Evolutionary conservation across 352 stramenopile species (phyloP).

Genomic region (Phytophthora cryptogea): DNA sequence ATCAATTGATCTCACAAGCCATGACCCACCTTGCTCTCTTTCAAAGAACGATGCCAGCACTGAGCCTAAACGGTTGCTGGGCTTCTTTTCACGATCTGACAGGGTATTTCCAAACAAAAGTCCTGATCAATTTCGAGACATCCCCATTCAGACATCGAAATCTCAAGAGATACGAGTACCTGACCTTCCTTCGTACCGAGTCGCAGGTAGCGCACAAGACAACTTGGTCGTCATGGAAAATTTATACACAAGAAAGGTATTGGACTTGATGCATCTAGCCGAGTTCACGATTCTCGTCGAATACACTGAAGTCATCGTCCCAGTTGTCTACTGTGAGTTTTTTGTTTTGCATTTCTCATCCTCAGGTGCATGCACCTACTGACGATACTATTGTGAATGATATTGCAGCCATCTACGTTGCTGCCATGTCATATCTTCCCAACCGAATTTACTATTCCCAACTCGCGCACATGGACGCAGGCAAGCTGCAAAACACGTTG

Average conservation of each 20-base stretch:
- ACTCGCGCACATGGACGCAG: conserved; percentile 20
- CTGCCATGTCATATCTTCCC: conserved; percentile 27
- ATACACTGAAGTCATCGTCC: conserved; percentile 36
- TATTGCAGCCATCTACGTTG: conserved; percentile 24
- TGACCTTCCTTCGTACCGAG: not conserved
- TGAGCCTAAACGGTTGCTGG: not conserved
- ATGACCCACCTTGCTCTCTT: not conserved
- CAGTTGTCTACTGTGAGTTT: conserved; percentile 31
- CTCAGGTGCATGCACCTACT: not conserved
- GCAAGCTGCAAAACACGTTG: conserved; percentile 19
- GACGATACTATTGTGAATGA: not conserved
- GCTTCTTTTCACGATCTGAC: not conserved
- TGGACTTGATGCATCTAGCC: conserved; percentile 30
- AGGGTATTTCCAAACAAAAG: conserved; percentile 1
- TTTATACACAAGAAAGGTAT: conserved; percentile 14
- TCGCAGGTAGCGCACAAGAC: not conserved
- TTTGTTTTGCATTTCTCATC: not conserved
- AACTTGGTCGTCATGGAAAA: conserved; percentile 14
- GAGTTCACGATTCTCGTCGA: conserved; percentile 18
- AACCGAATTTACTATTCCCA: conserved; percentile 33
- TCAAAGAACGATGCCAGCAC: not conserved
- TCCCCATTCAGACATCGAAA: not conserved
- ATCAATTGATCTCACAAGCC: not conserved
- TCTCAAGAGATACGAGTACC: conserved; percentile 1
- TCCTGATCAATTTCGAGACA: not conserved